These are phyloP conservation scores for Colletotrichum sp. DNA, from an alignment of 2,329 filamentous ascomycete species.

Conservation along the genomic window DNA sequence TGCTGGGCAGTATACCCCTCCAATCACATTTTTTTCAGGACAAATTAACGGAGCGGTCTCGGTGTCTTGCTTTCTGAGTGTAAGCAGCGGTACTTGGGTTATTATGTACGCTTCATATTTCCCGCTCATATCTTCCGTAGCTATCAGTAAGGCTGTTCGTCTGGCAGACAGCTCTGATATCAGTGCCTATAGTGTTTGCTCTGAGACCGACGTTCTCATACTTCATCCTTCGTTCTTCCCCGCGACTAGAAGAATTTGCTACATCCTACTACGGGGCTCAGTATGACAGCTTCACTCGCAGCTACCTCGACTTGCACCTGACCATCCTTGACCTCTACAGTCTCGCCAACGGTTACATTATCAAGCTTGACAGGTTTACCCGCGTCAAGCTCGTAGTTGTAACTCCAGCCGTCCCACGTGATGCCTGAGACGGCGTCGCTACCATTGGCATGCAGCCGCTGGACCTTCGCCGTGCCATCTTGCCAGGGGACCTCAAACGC, in stretches of 20 bases:
- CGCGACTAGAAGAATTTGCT: neutral
- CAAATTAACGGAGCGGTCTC: too few species aligned
- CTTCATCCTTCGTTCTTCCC: too few species aligned
- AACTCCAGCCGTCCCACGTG: constrained; percentile 66
- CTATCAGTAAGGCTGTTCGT: too few species aligned
- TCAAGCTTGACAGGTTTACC: constrained; percentile 57
- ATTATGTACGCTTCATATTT: too few species aligned
- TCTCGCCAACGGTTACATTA: constrained; percentile 62
- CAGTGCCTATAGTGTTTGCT: too few species aligned
- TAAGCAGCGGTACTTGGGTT: too few species aligned
- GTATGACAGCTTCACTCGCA: constrained; percentile 47
- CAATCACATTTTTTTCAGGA: too few species aligned
- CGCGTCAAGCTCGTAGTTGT: constrained; percentile 61
- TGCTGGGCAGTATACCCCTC: too few species aligned
- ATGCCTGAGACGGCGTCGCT: constrained; percentile 68
- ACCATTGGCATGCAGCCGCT: constrained; percentile 63
- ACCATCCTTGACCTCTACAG: constrained; percentile 38
- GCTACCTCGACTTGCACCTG: constrained; percentile 40
- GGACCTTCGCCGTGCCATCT: constrained; percentile 37
- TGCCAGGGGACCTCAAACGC: constrained; percentile 41
- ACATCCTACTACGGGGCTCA: constrained; percentile 25
- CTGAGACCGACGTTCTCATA: too few species aligned
- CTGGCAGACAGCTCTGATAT: too few species aligned
- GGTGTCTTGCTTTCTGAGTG: too few species aligned
- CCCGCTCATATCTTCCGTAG: too few species aligned